Evolutionary conservation across 2,329 filamentous ascomycete species (phyloP), one percentile per base, ranked within the genome.

Genomic region (Ascosphaera apis): DNA sequence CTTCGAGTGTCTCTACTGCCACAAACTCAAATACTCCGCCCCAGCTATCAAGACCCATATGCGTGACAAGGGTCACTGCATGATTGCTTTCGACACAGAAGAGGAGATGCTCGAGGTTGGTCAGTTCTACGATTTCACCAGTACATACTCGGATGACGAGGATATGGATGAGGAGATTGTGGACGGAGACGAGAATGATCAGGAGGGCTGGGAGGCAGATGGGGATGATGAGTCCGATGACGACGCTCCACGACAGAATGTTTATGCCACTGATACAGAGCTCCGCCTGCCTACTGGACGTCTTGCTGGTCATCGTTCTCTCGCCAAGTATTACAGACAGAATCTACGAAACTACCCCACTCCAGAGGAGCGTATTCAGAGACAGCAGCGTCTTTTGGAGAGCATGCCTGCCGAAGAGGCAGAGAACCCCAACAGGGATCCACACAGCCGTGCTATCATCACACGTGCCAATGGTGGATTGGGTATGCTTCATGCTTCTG

Each of bases 31-130:
- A 51, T 70, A 75, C 42, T 84, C 75, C 9, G 65, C 77, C 0
- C 72, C 75, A 39, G 86, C 80, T 13, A 72, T 84, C 17, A 84
- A 93, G 51, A 93, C 84, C 0, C 88, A 98, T 53, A 98, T 98
- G 88, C 75, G 82, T 32, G 88, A 98, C 53, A 86, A 83, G 52
- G 78, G 82, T 1, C 88, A 98, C 57, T 95, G 86, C 66, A 92
- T 84, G 68, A 91, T 98, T 45, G 84, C 82, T 0, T 98, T 86
- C 53, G 73, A 76, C 36, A 76, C 74, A 0, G 81, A 93, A 51
- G 76, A 78, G 25, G 83, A 95, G 50, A 82, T 93, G 59, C 67
- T 95, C 19, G 82, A 91, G 38, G 81, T 98, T 48, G 88, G 88
- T 38, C 81, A 95, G 44, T 93, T 81, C 55, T 98, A 98, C 56